Evolutionary conservation across 2,329 filamentous ascomycete species (phyloP), one percentile per base, ranked within the genome.

Genomic region (Didymella glomerata): DNA sequence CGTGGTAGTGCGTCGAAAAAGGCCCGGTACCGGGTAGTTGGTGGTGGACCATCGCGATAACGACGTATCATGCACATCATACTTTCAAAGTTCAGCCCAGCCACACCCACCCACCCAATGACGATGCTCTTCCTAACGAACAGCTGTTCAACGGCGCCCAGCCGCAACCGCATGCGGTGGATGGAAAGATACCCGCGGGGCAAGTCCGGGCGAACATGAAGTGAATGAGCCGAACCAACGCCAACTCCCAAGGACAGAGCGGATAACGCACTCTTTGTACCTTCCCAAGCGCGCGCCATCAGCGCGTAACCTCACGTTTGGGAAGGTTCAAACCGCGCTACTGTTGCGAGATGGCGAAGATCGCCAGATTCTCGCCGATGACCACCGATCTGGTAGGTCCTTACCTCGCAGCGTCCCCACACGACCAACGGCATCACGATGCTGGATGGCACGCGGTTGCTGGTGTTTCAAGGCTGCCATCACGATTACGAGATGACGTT

Each of bases 351-450:
- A 30, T 30, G 27, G 52, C 27, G 48, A 47, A 41, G 54, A 57
- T 57, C 54, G 30, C 10, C 54, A 47, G 48, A 47, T 47, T 32
- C 28, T 57, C 54, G 54, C 54, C 54, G 54, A 51, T 57, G 48
- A 25, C 14, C 5, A 50, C 54, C 48, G 54, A 57, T 57, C 27
- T 34, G 54, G 41, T 45, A 49, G 53, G 22, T 49, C 16, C 41
- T 24, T 16, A 42, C 40, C 11, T 13, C 22, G 14, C 20, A 2
- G 6, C 40, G 25, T 6, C 40, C 4, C 20, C 22, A 5, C 11
- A 13, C 10, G 40, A 24, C 40, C 40, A 42, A 42, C 40, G 40
- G 18, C 38, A 40, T 40, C n/a, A 8, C 38, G 38, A 20, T 10
- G 32, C n/a, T n/a, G n/a, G n/a, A n/a, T n/a, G n/a, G n/a, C n/a